These are phyloP conservation scores for Monilinia aucupariae DNA, from an alignment of 2,329 filamentous ascomycete species.

Conservation along the genomic window DNA sequence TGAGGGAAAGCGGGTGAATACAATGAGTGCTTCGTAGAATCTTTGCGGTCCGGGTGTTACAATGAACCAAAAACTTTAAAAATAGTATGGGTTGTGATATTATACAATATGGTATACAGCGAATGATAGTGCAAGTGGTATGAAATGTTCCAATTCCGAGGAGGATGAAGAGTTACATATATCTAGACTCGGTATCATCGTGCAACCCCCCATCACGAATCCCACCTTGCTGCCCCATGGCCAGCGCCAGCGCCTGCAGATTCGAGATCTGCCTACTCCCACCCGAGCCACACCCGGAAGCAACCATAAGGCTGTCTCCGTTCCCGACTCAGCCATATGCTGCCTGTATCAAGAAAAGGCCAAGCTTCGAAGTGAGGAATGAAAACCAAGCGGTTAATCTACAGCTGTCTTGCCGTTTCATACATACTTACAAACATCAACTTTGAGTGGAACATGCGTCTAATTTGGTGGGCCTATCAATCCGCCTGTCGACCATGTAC, in stretches of 20 bases:
- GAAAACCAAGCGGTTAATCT: constrained; percentile 4
- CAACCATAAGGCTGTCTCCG: constrained; percentile 12
- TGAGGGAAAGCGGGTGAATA: neutral
- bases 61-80: constrained; percentile 1
- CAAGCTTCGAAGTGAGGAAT: neutral
- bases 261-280: constrained; percentile 5
- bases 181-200: neutral
- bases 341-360: neutral
- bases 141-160: neutral
- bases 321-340: constrained; percentile 1
- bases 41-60: neutral
- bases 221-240: neutral
- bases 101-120: constrained; percentile 8
- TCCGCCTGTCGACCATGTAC: neutral
- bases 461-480: constrained; percentile 13
- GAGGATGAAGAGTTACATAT: constrained; percentile 3
- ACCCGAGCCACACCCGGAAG: neutral
- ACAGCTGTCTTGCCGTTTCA: constrained; percentile 1
- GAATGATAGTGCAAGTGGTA: neutral
- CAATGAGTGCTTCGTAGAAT: neutral
- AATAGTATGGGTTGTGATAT: neutral
- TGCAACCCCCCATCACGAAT: neutral
- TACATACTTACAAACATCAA: neutral
- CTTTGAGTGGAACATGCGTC: constrained; percentile 7
- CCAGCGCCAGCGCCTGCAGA: constrained; percentile 5